Conservation (phyloP, 306 rosid species). For the Senna tora region DNA sequence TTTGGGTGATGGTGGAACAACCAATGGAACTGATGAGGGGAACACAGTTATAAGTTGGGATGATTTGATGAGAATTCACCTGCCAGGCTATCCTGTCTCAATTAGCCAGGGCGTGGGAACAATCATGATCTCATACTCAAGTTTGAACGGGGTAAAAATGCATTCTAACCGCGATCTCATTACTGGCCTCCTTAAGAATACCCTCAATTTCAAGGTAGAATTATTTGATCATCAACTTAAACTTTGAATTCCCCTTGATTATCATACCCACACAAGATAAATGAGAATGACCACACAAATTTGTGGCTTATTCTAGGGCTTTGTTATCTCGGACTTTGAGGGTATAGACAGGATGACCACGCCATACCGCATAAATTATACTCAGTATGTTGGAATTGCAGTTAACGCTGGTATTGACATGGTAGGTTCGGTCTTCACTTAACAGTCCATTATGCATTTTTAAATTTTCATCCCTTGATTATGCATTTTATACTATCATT, state of each 20-base stretch:
- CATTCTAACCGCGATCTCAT: constrained; percentile 46
- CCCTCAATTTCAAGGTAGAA: constrained; percentile 45
- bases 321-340: constrained; percentile 54
- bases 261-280: neutral
- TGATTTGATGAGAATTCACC: constrained; percentile 32
- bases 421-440: constrained; percentile 28
- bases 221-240: neutral
- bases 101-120: constrained; percentile 52
- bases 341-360: constrained; percentile 51
- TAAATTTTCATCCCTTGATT: neutral
- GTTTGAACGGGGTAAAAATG: constrained; percentile 54
- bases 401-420: constrained; percentile 54
- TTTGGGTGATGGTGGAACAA: constrained; percentile 33
- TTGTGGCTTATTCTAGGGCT: constrained; percentile 39
- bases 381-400: constrained; percentile 43
- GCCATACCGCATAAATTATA: constrained; percentile 51
- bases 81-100: constrained; percentile 51
- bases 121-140: constrained; percentile 51
- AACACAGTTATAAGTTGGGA: constrained; percentile 11
- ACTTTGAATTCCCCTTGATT: neutral
- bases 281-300: neutral
- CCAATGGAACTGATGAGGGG: constrained; percentile 18
- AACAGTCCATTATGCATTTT: neutral
- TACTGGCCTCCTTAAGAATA: constrained; percentile 48
- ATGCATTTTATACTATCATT: neutral